Percentiles rank a stretch among this genome's conserved stretches.
Evolutionary conservation across 208 protist genomes (phyloP).

Genomic region (Leishmania lainsoni): DNA sequence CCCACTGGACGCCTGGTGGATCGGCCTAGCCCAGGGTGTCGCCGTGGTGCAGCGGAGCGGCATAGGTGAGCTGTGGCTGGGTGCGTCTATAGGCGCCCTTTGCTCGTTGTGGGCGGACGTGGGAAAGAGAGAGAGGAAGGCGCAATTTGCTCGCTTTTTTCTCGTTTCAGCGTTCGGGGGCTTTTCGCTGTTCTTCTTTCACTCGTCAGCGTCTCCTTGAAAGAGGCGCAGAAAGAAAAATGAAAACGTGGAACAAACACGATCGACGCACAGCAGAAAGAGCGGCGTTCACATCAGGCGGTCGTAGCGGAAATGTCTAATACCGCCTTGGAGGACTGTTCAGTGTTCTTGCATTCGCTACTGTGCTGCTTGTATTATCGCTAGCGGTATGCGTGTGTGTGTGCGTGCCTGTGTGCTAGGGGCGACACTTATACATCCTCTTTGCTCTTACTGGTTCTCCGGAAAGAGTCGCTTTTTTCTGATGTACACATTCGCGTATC

Average conservation of each 20-base stretch:
- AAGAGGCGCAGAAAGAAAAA: no score
- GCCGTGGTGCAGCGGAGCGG: neutral
- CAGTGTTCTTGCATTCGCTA: neutral
- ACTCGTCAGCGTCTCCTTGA: no score
- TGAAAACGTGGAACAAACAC: no score
- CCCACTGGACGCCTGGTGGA: no score
- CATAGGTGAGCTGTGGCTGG: neutral
- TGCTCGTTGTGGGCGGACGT: no score
- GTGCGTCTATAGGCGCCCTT: no score
- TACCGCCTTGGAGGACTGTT: neutral
- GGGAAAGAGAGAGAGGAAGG: no score
- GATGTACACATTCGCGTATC: neutral
- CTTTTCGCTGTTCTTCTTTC: no score
- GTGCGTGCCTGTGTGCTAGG: neutral
- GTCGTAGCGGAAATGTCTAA: neutral
- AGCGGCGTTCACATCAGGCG: neutral
- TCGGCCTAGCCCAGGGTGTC: neutral
- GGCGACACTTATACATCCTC: neutral
- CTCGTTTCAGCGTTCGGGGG: no score
- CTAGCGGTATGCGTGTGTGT: neutral
- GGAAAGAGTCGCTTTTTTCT: neutral
- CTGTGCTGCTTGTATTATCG: no score
- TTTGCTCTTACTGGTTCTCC: neutral
- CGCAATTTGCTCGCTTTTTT: no score
- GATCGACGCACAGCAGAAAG: neutral